These are phyloP conservation scores for Sugiyamaella qingdaonensis DNA, from an alignment of 805 yeast genomes.

Conservation along the genomic window DNA sequence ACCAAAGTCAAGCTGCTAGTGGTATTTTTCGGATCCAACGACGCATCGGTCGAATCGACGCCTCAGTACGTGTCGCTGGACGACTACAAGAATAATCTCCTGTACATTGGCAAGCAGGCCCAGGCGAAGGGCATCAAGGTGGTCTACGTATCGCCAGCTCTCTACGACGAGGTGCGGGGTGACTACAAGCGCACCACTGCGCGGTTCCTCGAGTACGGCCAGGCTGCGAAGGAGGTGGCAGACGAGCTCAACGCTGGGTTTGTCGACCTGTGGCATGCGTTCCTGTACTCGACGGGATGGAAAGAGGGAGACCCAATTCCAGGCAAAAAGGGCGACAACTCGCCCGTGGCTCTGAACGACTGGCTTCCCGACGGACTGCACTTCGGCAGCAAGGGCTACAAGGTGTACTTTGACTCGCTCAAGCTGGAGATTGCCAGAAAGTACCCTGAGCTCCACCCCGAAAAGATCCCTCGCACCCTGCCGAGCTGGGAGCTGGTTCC, in stretches of 20 bases:
- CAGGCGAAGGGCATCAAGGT: constrained; percentile 43
- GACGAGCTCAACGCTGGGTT: constrained; percentile 47
- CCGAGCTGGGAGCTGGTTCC: constrained; percentile 6
- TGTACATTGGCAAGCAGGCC: constrained; percentile 40
- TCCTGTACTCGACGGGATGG: constrained; percentile 42
- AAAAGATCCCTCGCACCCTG: constrained; percentile 33
- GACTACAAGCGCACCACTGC: constrained; percentile 41
- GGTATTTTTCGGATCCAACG: constrained; percentile 81
- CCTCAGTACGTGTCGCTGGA: constrained; percentile 49
- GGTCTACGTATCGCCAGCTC: constrained; percentile 60
- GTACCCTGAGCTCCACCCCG: constrained; percentile 49
- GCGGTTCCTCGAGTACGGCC: constrained; percentile 46
- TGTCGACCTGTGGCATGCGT: constrained; percentile 49
- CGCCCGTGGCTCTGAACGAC: constrained; percentile 11
- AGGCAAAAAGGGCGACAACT: constrained; percentile 12
- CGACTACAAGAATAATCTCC: constrained; percentile 47
- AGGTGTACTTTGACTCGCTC: constrained; percentile 44
- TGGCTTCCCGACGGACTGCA: constrained; percentile 57
- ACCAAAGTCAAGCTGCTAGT: constrained; percentile 41
- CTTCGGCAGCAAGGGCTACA: constrained; percentile 52
- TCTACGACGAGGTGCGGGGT: constrained; percentile 38
- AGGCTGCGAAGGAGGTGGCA: constrained; percentile 47
- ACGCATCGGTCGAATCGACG: constrained; percentile 44
- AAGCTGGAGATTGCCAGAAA: constrained; percentile 34
- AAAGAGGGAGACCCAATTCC: constrained; percentile 29